Base-by-base conservation (phyloP, 2,329 filamentous ascomycete genomes). In the Claviceps humidiphila region DNA sequence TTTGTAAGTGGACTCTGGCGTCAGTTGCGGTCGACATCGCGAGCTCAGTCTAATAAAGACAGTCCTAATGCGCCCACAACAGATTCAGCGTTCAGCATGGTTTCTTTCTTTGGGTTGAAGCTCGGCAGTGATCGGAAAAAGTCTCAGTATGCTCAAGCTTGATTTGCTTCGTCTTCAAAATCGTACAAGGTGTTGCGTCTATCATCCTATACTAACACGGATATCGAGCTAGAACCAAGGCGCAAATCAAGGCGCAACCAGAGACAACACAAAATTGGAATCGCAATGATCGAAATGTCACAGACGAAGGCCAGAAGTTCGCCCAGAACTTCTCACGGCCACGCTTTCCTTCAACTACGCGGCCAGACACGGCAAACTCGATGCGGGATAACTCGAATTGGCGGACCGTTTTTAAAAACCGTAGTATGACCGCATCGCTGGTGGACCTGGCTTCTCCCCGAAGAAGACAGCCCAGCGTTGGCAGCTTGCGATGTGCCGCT, bases 81-180 rank as follows among this genome's bases (percentile, higher is more conserved):
- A 37, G 43, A 34, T 30, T 4, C 26, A 40, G 22, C 11, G 37
- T 40, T 43, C 50, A 45, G 37, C n/a, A 80, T 81, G 78, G 77
- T 80, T 22, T 79, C 78, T 2, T 77, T 81, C 57, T 79, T 80
- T 56, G 76, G 77, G 49, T 66, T 81, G 61, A 78, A 74, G 61
- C 68, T 80, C 54, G 74, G 76, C 49, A 70, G 71, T 58, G 74
- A 76, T 56, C 79, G 74, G 67, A 80, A 80, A 64, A 78, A 76
- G 71, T 74, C 67, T n/a, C 63, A 71, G 75, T 71, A 63, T 22
- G 51, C 42, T 52, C 39, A 14, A 4, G 20, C 34, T 26, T 24
- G 24, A 16, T 60, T 64, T 54, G 40, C 52, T n/a, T 34, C 24
- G 41, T 24, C 11, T 41, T 14, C 13, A 13, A 30, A 13, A n/a